Evolutionary conservation across 31 red algal genomes (phyloP), one percentile per base, ranked within the genome.

Genomic region (Porphyra umbilicalis): DNA sequence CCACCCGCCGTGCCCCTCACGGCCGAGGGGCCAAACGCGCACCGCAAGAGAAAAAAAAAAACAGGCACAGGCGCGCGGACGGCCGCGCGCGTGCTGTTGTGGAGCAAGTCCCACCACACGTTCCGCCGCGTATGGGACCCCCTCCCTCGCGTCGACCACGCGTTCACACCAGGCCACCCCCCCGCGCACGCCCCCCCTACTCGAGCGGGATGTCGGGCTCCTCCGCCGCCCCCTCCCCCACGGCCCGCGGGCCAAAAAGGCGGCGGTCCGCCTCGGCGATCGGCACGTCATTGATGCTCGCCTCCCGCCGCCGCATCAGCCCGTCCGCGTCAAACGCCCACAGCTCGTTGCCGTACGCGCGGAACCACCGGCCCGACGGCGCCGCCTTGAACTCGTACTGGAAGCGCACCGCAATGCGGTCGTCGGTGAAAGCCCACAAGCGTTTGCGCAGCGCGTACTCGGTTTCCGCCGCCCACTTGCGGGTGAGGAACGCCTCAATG

Each of bases 341-440:
- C 34, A 87, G 85, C 80, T 94, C 92, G 42, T 92, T 91, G 15
- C 92, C 92, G 74, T 94, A 75, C 8, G 84, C 32, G 79, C 92
- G 85, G 39, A 35, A 91, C 92, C 92, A 94, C 8, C 80, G 10
- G 10, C 86, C 88, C 0, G 74, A 32, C 30, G 33, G 84, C 46
- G 79, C 80, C 2, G 18, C 33, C 4, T 30, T 18, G 76, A 68
- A 94, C 81, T 94, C 92, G 83, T 94, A 94, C 57, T 74, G 77
- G 82, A 94, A 94, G n/a, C 92, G 38, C 25, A 94, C 92, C 8
- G 85, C 88, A 67, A 94, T 94, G 29, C 88, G 88, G 67, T 92
- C 35, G 32, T 80, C 88, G 11, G 31, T 80, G 75, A 33, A 85
- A 15, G 85, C 57, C 89, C 89, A 94, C 78, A 94, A 80, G 75